These are phyloP conservation scores for Dorcoceras hygrometricum DNA, from an alignment of 257 asterid genomes.

Conservation along the genomic window DNA sequence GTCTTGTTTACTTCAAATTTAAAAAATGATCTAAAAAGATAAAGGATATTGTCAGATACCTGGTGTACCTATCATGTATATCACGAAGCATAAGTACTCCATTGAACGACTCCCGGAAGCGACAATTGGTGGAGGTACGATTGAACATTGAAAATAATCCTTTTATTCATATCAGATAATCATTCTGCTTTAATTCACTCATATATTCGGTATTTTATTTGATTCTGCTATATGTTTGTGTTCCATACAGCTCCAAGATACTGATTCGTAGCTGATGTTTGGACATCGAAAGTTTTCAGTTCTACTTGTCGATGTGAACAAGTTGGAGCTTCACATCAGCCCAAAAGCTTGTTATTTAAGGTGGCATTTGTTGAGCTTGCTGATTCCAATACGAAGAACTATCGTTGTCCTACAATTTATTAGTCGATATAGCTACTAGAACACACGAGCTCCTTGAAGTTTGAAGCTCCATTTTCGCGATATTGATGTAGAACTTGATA, in stretches of 20 bases:
- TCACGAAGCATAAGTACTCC: constrained; percentile 70
- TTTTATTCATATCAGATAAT: neutral
- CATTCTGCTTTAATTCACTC: neutral
- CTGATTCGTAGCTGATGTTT: constrained; percentile 22
- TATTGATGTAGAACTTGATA: constrained; percentile 52
- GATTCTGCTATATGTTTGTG: neutral
- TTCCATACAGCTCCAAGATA: constrained; percentile 71
- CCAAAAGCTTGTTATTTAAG: neutral
- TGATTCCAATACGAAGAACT: neutral
- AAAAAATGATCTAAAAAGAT: constrained; percentile 13
- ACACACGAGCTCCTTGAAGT: neutral
- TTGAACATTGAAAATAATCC: neutral
- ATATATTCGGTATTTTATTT: neutral
- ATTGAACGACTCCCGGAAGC: constrained; percentile 95
- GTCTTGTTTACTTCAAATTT: neutral
- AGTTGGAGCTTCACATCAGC: neutral
- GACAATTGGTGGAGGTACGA: constrained; percentile 86
- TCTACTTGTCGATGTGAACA: neutral
- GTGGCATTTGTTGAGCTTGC: neutral
- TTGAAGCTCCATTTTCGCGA: neutral
- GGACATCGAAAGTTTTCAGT: neutral
- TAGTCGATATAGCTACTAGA: neutral
- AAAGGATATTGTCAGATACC: constrained; percentile 53
- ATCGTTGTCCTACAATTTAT: too few species aligned
- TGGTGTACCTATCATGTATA: constrained; percentile 96